A percentile compares a stretch with the other conserved stretches of the same genome.
Conservation (phyloP, 441 rosid genomes). For the Aquilaria agallochum region DNA sequence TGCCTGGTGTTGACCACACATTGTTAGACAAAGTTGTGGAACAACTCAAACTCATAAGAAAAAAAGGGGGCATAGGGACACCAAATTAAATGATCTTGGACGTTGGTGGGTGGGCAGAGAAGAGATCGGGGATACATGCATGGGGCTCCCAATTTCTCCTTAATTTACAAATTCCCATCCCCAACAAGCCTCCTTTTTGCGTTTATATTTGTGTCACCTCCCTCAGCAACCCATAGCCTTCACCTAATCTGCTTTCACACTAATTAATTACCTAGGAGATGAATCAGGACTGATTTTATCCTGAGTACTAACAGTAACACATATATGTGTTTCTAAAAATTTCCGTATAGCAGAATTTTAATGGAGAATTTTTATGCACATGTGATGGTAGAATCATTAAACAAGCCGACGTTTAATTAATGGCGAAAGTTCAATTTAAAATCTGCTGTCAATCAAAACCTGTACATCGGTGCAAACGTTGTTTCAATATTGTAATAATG, state of each 20-base stretch:
- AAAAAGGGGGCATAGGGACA: conserved; percentile 8
- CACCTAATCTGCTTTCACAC: not conserved
- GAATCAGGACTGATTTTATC: too few species aligned
- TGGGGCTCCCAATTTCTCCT: not conserved
- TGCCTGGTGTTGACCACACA: not conserved
- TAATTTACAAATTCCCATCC: conserved; percentile 8
- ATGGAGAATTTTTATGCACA: too few species aligned
- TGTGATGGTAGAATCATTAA: too few species aligned
- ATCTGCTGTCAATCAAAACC: too few species aligned
- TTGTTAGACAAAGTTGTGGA: conserved; percentile 29
- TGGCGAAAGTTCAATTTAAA: too few species aligned
- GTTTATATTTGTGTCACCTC: not conserved
- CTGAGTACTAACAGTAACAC: too few species aligned
- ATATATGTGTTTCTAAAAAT: too few species aligned
- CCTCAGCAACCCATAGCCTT: not conserved
- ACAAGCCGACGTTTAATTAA: too few species aligned
- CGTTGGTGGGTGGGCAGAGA: not conserved
- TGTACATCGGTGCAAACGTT: too few species aligned
- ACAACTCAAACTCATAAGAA: conserved; percentile 25
- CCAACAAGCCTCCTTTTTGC: conserved; percentile 1
- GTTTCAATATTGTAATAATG: too few species aligned
- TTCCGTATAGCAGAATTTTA: too few species aligned
- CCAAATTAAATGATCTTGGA: not conserved
- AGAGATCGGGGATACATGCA: conserved; percentile 21
- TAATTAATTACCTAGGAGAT: too few species aligned